phyloP scores from a whole-genome alignment of 2,329 filamentous ascomycete species.

The Cytospora leucostoma region DNA sequence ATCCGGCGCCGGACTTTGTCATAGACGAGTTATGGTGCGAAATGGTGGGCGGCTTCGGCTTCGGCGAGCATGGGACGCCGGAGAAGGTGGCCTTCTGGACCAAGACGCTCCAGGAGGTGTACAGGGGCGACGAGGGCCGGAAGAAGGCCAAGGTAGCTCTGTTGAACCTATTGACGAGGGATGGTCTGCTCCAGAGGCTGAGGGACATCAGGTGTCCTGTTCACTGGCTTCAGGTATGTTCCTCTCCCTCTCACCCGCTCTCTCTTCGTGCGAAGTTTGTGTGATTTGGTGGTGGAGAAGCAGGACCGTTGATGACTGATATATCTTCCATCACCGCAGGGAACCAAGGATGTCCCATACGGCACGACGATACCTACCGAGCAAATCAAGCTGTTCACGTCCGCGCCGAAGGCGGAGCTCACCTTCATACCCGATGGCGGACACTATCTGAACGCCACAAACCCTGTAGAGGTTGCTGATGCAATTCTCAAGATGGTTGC shows the following conservation, averaged over 20 bases:
- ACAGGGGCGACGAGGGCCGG: constrained; percentile 52
- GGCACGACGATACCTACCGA: constrained; percentile 43
- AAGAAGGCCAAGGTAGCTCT: constrained; percentile 50
- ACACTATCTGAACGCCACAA: constrained; percentile 53
- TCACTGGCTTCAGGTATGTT: constrained; percentile 52
- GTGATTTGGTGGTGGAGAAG: not conserved
- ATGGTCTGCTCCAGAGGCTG: constrained; percentile 49
- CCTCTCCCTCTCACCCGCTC: not conserved
- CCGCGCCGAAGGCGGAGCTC: constrained; percentile 46
- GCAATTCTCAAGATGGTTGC: constrained; percentile 47
- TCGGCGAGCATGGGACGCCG: constrained; percentile 42
- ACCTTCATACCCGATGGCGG: constrained; percentile 46
- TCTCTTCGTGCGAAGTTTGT: not conserved
- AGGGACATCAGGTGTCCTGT: constrained; percentile 52
- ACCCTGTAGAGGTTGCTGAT: constrained; percentile 47
- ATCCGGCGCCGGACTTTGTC: constrained; percentile 47
- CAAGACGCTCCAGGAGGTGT: constrained; percentile 47
- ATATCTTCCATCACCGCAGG: constrained; percentile 35
- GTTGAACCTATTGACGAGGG: constrained; percentile 47
- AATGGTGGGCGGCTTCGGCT: constrained; percentile 48
- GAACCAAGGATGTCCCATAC: constrained; percentile 48
- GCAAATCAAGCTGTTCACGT: constrained; percentile 54
- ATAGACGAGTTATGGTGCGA: constrained; percentile 49
- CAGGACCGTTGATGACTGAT: not conserved
- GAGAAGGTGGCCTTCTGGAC: constrained; percentile 49